A percentile compares a stretch with the other conserved stretches of the same genome.
These are phyloP conservation scores for Daldinia concentrica DNA, from an alignment of 495 filamentous ascomycete species.

Conservation along the genomic window DNA sequence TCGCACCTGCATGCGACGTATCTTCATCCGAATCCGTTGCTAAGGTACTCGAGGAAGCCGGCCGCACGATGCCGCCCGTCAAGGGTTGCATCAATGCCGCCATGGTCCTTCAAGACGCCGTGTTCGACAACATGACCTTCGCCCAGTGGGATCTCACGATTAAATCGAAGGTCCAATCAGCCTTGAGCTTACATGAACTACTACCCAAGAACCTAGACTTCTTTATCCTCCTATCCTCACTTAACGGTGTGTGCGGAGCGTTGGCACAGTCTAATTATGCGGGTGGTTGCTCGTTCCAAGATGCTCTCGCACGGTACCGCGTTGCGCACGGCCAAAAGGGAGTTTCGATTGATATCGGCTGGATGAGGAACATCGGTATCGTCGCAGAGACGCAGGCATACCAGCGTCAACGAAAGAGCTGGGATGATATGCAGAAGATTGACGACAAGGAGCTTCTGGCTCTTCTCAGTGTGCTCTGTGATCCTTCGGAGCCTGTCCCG, in stretches of 20 bases:
- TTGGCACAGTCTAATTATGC: constrained; percentile 66
- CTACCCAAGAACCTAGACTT: constrained; percentile 61
- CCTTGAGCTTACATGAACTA: constrained; percentile 58
- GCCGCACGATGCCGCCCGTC: constrained; percentile 56
- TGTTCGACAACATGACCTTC: constrained; percentile 60
- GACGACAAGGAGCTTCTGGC: constrained; percentile 49
- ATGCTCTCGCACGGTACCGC: constrained; percentile 55
- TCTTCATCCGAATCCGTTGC: constrained; percentile 27
- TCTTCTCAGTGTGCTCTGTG: constrained; percentile 48
- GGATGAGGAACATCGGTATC: constrained; percentile 50
- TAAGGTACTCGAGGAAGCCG: constrained; percentile 37
- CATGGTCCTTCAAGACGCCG: constrained; percentile 61
- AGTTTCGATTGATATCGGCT: constrained; percentile 59
- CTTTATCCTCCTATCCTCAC: constrained; percentile 66
- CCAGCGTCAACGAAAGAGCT: constrained; percentile 34
- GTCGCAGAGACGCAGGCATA: constrained; percentile 43
- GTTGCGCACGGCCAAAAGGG: constrained; percentile 48
- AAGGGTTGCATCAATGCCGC: constrained; percentile 61
- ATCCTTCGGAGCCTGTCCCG: constrained; percentile 37
- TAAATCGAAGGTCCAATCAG: constrained; percentile 56
- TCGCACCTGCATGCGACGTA: constrained; percentile 54
- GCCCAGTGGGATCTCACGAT: constrained; percentile 52
- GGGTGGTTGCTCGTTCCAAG: constrained; percentile 67
- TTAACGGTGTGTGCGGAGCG: constrained; percentile 61
- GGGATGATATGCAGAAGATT: constrained; percentile 42